Base-by-base conservation (phyloP, 2,329 filamentous ascomycete genomes). In the Knoxdaviesia proteae region DNA sequence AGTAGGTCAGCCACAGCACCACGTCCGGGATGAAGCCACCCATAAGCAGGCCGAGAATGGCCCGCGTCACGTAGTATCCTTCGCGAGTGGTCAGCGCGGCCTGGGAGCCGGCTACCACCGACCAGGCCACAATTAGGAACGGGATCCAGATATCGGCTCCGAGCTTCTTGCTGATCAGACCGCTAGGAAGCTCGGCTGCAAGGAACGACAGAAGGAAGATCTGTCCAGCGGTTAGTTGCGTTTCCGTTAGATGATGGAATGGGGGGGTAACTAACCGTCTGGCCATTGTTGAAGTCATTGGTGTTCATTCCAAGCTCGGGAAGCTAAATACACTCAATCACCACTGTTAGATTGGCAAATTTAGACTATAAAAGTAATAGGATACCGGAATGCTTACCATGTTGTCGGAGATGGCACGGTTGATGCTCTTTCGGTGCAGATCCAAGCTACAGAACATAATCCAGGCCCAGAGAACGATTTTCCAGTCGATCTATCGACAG, bases 151-250 rank as follows among this genome's bases (percentile, higher is more conserved):
- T 50, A 47, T 69, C 64, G 0, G 65, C 63, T 7, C 67, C 66
- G 6, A 69, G 49, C 42, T 64, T 65, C 53, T 69, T 69, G 44
- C 62, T 67, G 41, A 69, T 55, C 3, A 70, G 52, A 10, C 64
- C 63, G 40, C 63, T 65, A 3, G 66, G 66, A 0, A 69, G 52
- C 38, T 69, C 65, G 5, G 66, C 64, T 1, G 59, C 56, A 2
- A 68, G 54, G 44, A 69, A 69, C 0, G 56, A 56, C 0, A 63
- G 53, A 1, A 60, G 53, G 43, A 65, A 65, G 40, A 65, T 64
- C 50, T 61, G 49, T 30, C 49, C 46, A 8, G 8, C 10, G 11
- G 11, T 20, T 9, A 10, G 30, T 39, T 9, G 29, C 5, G 9
- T 36, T 5, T 2, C 10, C n/a, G 7, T 7, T 32, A 20, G 20